Evolutionary conservation across 257 asterid genomes (phyloP).

Genomic region (Craterostigma plantagineum): DNA sequence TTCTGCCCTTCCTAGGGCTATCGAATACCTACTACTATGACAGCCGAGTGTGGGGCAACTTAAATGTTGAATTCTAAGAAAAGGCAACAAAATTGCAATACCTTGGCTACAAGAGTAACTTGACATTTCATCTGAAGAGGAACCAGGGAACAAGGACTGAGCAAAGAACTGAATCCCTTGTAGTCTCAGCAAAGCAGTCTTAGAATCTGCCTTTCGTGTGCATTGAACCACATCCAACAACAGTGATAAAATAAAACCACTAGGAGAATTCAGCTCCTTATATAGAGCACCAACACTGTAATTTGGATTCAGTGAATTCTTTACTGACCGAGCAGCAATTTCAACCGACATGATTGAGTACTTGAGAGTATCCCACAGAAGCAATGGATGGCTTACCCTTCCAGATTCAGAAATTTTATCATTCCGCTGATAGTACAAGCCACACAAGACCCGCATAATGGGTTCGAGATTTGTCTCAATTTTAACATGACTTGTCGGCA

Average conservation of each 20-base stretch:
- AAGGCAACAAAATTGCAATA: constrained; percentile 40
- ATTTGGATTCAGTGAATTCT: constrained; percentile 48
- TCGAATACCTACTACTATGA: too few species aligned
- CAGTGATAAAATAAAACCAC: constrained; percentile 69
- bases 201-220: constrained; percentile 25
- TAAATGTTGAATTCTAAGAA: too few species aligned
- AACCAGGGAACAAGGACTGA: constrained; percentile 35
- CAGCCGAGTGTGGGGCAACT: too few species aligned
- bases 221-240: constrained; percentile 50
- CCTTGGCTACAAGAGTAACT: constrained; percentile 14
- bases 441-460: constrained; percentile 35
- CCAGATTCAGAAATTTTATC: constrained; percentile 55
- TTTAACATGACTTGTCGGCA: constrained; percentile 32
- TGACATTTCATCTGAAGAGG: constrained; percentile 16
- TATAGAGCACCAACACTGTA: constrained; percentile 39
- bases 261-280: constrained; percentile 65
- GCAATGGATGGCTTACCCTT: constrained; percentile 42
- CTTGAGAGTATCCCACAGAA: constrained; percentile 83
- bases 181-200: constrained; percentile 37
- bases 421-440: constrained; percentile 51
- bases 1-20: too few species aligned
- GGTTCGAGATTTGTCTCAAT: constrained; percentile 39
- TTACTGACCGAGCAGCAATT: constrained; percentile 71
- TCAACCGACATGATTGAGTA: constrained; percentile 72
- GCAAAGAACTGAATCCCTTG: constrained; percentile 66